A percentile compares a stretch with the other conserved stretches of the same genome.
Evolutionary conservation across 805 yeast species (phyloP).

Genomic region (Metschnikowia cerradonensis): DNA sequence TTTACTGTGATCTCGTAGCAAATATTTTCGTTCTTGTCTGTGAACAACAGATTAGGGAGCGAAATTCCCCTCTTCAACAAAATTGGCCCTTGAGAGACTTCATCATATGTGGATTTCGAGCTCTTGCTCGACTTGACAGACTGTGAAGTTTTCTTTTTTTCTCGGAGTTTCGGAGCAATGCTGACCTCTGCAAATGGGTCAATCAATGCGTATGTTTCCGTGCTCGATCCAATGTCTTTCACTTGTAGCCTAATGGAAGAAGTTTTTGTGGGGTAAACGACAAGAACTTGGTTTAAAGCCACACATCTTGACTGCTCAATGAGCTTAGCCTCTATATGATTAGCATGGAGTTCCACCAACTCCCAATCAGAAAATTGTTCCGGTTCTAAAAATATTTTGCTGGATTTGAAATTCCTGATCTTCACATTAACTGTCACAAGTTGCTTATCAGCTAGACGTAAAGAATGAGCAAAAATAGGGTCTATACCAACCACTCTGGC

Average conservation of each 20-base stretch:
- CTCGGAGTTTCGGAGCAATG: conserved; percentile 60
- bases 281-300: conserved; percentile 50
- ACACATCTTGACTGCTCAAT: conserved; percentile 80
- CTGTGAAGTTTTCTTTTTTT: conserved; percentile 21
- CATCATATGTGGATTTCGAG: conserved; percentile 18
- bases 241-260: conserved; percentile 59
- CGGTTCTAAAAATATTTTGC: conserved; percentile 74
- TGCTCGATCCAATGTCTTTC: conserved; percentile 40
- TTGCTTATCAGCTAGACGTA: conserved; percentile 44
- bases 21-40: conserved; percentile 6
- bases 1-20: conserved; percentile 46
- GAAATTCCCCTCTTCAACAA: conserved; percentile 51
- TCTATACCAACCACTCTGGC: conserved; percentile 55
- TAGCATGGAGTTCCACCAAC: conserved; percentile 77
- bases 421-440: conserved; percentile 41
- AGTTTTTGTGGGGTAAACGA: conserved; percentile 61
- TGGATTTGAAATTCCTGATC: conserved; percentile 48
- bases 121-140: conserved; percentile 19
- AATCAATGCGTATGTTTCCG: conserved; percentile 48
- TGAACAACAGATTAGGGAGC: conserved; percentile 47
- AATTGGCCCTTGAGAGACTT: conserved; percentile 26
- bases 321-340: conserved; percentile 65
- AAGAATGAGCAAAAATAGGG: conserved; percentile 54
- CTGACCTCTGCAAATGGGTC: conserved; percentile 65
- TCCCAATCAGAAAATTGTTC: conserved; percentile 83